Percentiles rank a stretch among this genome's conserved stretches.
phyloP scores from a whole-genome alignment of 345 rosid species.

The Pugionium cornutum region DNA sequence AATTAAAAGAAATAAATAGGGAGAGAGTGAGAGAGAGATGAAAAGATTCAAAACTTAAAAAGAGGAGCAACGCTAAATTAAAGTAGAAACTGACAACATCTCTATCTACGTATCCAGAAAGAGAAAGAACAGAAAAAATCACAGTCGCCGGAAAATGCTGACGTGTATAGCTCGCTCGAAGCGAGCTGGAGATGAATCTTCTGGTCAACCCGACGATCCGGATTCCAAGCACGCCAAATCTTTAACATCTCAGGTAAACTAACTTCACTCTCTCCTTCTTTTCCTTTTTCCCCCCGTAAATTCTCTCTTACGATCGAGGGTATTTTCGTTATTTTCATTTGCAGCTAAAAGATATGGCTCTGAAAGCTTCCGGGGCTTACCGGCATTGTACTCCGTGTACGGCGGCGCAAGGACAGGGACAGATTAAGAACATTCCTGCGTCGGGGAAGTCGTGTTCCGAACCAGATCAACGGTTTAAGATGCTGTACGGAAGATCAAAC shows the following conservation, averaged over 20 bases:
- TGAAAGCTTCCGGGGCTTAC: constrained; percentile 88
- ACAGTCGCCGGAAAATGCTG: constrained; percentile 54
- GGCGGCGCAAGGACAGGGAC: constrained; percentile 44
- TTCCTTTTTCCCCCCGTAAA: background rate
- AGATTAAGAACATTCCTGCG: constrained; percentile 34
- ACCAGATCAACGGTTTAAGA: constrained; percentile 62
- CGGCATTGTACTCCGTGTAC: constrained; percentile 83
- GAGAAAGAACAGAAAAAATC: constrained; percentile 4
- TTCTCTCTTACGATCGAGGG: constrained; percentile 16
- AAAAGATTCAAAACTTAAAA: constrained; percentile 21
- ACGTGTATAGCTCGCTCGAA: constrained; percentile 93
- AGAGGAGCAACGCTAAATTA: constrained; percentile 29
- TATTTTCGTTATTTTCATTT: background rate
- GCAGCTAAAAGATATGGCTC: constrained; percentile 95
- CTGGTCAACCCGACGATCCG: constrained; percentile 56
- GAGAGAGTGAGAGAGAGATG: background rate
- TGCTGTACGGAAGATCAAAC: constrained; percentile 73
- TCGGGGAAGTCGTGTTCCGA: constrained; percentile 60
- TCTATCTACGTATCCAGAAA: constrained; percentile 28
- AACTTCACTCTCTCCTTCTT: background rate
- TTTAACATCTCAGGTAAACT: constrained; percentile 74
- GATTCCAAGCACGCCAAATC: constrained; percentile 59
- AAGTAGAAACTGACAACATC: constrained; percentile 40
- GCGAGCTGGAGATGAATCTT: constrained; percentile 70
- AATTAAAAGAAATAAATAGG: no score